A percentile compares a stretch with the other conserved stretches of the same genome.
phyloP scores from a whole-genome alignment of 2,329 filamentous ascomycete species.

The Xylariaceae sp. region DNA sequence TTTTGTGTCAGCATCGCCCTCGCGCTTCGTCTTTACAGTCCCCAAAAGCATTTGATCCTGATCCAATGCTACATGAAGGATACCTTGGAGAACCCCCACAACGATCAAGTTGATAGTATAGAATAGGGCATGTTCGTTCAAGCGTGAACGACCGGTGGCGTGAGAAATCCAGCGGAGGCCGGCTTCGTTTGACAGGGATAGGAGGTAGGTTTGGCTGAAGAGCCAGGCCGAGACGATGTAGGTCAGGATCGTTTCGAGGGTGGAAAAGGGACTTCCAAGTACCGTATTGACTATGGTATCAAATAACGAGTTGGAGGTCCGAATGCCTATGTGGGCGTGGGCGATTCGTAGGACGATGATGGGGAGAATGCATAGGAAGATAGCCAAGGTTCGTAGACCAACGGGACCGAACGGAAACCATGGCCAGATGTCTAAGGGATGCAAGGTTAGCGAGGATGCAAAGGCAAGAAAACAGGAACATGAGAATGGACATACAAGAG shows the following conservation, averaged over 20 bases:
- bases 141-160: slow-evolving; percentile 69
- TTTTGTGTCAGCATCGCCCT: slow-evolving; percentile 29
- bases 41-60: slow-evolving; percentile 70
- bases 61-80: slow-evolving; percentile 74
- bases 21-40: slow-evolving; percentile 40
- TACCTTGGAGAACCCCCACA: slow-evolving; percentile 73
- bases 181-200: slow-evolving; percentile 65
- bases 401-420: slow-evolving; percentile 83
- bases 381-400: slow-evolving; percentile 74
- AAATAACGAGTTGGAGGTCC: slow-evolving; percentile 73
- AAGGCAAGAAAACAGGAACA: background rate
- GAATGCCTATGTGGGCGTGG: slow-evolving; percentile 76
- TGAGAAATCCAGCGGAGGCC: slow-evolving; percentile 77
- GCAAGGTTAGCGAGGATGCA: slow-evolving; percentile 7
- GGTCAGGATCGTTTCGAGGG: slow-evolving; percentile 74
- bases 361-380: slow-evolving; percentile 77
- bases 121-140: slow-evolving; percentile 89
- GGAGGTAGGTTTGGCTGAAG: slow-evolving; percentile 83
- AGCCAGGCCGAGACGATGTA: slow-evolving; percentile 80
- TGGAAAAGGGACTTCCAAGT: slow-evolving; percentile 63
- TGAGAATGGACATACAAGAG: slow-evolving; percentile 62
- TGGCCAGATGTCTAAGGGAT: slow-evolving; percentile 73
- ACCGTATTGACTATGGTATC: slow-evolving; percentile 67
- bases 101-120: slow-evolving; percentile 73
- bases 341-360: slow-evolving; percentile 87